Base-by-base conservation (phyloP, 2,329 filamentous ascomycete species). In the Taxawa tesnikishii region DNA sequence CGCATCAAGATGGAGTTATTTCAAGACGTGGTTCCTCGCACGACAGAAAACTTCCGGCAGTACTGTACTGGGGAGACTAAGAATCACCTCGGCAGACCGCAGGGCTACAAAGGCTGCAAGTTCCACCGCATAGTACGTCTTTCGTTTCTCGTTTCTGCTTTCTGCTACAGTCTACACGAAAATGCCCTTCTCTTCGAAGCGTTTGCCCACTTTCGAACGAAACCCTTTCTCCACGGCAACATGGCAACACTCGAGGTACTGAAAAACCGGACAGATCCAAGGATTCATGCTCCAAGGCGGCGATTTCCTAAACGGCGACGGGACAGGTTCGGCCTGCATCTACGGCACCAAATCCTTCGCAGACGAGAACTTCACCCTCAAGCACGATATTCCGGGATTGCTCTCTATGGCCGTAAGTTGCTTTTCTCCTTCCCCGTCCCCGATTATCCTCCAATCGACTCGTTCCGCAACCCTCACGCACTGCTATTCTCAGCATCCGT, bases 281-380 rank as follows among this genome's bases (percentile, higher is more conserved):
- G 81, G 83, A 49, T 94, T 96, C 63, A 96, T 96, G 88, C 82
- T 90, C 49, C 90, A 98, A 58, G 88, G 88, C 28, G 90, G 90
- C 33, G 90, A 98, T 58, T 96, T 96, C 56, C 65, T 94, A 26
- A 85, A 94, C 48, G 83, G 85, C 32, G 83, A 96, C 56, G 90
- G 90, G 31, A 92, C 83, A 1, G 85, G 79, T 28, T 79, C 78
- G 8, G 82, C 73, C 45, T 36, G 36, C 5, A 94, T 96, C 55
- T 96, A 92, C 63, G 84, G 85, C 36, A 78, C 74, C 31, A 77
- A 80, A 46, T 71, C 75, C 28, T 96, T 96, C 51, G 73, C 77
- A 4, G 90, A 98, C 51, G 90, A 98, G 63, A 92, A 90, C 54
- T 94, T 94, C 52, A 65, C 54, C 10, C 53, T 84, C 28, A 82